A percentile compares a stretch with the other conserved stretches of the same genome.
Conservation (phyloP, 2,329 filamentous ascomycete species). For the Beauveria sp. region DNA sequence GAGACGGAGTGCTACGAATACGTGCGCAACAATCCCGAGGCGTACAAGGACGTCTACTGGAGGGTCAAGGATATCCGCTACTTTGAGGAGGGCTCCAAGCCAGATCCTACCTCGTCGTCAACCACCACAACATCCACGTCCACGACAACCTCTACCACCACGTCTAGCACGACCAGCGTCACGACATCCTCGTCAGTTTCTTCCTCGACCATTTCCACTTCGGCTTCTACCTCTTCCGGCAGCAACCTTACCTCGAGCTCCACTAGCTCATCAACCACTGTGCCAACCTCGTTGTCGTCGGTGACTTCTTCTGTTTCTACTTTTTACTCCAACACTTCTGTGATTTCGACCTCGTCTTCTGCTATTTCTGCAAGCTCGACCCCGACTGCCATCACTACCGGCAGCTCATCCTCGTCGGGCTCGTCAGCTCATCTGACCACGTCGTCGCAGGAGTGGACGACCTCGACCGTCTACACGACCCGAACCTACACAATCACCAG, state of each 20-base stretch:
- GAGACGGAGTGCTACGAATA: constrained; percentile 28
- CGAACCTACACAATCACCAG: constrained; percentile 23
- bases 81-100: constrained; percentile 19
- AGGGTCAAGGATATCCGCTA: constrained; percentile 37
- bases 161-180: constrained; percentile 3
- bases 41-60: constrained; percentile 33
- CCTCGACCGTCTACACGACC: constrained; percentile 24
- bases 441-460: constrained; percentile 13
- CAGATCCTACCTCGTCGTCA: constrained; percentile 18
- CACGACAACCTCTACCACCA: constrained; percentile 5
- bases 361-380: not conserved
- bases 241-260: not conserved
- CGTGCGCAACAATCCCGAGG: constrained; percentile 28
- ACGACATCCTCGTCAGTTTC: not conserved
- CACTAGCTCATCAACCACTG: not conserved
- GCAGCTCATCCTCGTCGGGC: not conserved
- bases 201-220: not conserved
- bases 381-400: not conserved
- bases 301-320: not conserved
- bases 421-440: not conserved
- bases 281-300: not conserved
- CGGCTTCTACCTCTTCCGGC: constrained; percentile 12
- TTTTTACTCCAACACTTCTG: not conserved
- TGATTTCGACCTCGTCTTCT: not conserved
- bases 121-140: constrained; percentile 13